A percentile compares a stretch with the other conserved stretches of the same genome.
phyloP scores from a whole-genome alignment of 805 yeast genomes.

The Debaryomyces prosopidis region DNA sequence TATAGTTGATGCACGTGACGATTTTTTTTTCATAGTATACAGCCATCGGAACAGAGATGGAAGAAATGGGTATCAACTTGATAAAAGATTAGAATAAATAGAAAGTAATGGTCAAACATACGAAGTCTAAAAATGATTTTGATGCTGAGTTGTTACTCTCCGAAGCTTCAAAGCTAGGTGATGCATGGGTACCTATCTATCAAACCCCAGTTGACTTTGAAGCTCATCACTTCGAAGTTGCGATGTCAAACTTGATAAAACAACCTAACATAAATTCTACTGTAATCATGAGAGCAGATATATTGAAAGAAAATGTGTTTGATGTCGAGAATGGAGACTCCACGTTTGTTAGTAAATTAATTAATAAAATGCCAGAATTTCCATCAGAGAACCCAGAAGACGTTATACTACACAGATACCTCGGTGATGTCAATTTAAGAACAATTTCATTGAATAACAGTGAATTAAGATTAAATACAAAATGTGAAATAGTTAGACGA shows the following conservation, averaged over 20 bases:
- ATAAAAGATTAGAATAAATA: no score
- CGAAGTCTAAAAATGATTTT: conserved; percentile 3
- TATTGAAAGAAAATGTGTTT: conserved; percentile 53
- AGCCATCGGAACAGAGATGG: neutral
- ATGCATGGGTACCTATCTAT: conserved; percentile 63
- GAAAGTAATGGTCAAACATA: conserved; percentile 6
- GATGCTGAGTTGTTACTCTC: conserved; percentile 10
- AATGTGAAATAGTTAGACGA: conserved; percentile 67
- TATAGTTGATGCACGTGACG: neutral
- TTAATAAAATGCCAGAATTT: conserved; percentile 32
- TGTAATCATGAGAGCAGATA: conserved; percentile 85
- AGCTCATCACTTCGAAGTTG: conserved; percentile 61
- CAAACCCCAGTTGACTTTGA: conserved; percentile 49
- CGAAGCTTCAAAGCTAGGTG: conserved; percentile 50
- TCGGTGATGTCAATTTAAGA: conserved; percentile 33
- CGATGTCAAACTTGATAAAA: conserved; percentile 75
- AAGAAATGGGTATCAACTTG: no score
- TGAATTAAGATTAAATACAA: conserved; percentile 26
- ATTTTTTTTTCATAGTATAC: neutral
- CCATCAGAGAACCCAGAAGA: conserved; percentile 24
- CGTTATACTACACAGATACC: conserved; percentile 29
- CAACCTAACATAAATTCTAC: conserved; percentile 93
- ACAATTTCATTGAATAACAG: conserved; percentile 25
- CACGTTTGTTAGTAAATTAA: conserved; percentile 25
- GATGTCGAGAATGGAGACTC: conserved; percentile 34